Evolutionary conservation across 2,329 filamentous ascomycete genomes (phyloP).

Genomic region (Aureobasidium sp.): DNA sequence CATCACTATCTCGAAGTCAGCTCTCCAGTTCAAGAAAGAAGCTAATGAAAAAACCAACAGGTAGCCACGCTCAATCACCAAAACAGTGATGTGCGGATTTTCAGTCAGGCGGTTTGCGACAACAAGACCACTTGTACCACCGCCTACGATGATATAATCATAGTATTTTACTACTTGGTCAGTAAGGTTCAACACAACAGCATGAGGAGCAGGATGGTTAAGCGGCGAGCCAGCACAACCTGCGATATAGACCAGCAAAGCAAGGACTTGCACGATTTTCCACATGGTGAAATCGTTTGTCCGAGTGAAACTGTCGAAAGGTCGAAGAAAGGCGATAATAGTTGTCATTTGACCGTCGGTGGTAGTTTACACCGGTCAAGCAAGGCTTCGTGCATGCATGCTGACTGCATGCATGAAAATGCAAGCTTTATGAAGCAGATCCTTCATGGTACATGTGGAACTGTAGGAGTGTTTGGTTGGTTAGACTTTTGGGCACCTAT

Average conservation of each 20-base stretch:
- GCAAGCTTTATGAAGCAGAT: not conserved
- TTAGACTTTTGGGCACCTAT: not conserved
- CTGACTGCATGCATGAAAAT: not conserved
- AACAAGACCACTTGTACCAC: slow-evolving; percentile 33
- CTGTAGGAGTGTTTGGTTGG: not conserved
- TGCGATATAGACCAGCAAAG: not conserved
- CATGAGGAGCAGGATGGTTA: not conserved
- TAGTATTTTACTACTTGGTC: slow-evolving; percentile 17
- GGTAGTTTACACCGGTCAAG: not conserved
- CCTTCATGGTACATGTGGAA: not conserved
- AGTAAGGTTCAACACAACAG: not conserved
- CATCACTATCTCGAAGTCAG: not conserved
- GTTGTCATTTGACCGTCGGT: not conserved
- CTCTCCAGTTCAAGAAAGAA: not conserved
- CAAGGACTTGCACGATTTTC: not conserved
- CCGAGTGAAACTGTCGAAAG: not conserved
- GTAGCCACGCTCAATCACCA: slow-evolving; percentile 17
- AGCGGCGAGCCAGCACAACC: not conserved
- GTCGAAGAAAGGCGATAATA: too few relatives aligned
- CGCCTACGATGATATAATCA: slow-evolving; percentile 36
- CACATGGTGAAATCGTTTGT: not conserved
- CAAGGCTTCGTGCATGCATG: not conserved
- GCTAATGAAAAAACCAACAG: not conserved
- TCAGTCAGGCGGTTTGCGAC: slow-evolving; percentile 29
- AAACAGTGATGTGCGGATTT: slow-evolving; percentile 3